phyloP scores from a whole-genome alignment of 495 filamentous ascomycete genomes.

The Immersiella caudata region DNA sequence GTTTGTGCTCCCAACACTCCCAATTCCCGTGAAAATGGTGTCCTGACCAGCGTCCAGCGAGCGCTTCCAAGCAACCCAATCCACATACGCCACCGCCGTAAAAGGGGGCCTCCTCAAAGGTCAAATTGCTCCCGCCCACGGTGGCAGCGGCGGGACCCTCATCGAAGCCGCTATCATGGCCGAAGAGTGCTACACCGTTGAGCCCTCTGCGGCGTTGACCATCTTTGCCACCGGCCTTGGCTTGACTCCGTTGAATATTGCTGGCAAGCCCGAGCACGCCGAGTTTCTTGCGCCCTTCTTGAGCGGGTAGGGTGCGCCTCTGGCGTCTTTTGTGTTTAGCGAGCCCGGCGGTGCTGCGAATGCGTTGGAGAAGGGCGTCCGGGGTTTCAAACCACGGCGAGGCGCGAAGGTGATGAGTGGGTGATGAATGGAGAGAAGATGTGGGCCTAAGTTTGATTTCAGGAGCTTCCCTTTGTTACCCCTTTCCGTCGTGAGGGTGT shows the following conservation, averaged over 20 bases:
- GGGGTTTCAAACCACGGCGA: conserved; percentile 53
- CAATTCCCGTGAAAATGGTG: background rate
- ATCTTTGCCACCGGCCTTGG: conserved; percentile 57
- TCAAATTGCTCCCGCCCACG: conserved; percentile 47
- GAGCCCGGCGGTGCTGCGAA: conserved; percentile 58
- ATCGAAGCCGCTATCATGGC: conserved; percentile 54
- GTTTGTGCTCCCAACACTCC: background rate
- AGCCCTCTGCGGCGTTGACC: conserved; percentile 51
- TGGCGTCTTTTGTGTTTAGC: conserved; percentile 55
- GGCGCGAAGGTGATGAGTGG: conserved; percentile 55
- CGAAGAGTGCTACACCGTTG: conserved; percentile 56
- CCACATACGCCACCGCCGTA: conserved; percentile 48
- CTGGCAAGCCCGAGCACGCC: conserved; percentile 43
- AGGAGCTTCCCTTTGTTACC: too few relatives aligned
- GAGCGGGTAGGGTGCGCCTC: conserved; percentile 45
- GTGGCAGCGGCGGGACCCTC: conserved; percentile 48
- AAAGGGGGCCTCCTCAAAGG: conserved; percentile 51
- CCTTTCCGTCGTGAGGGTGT: too few relatives aligned
- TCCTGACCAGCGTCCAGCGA: conserved; percentile 34
- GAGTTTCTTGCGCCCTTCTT: conserved; percentile 55
- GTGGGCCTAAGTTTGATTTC: conserved; percentile 55
- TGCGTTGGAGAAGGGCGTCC: conserved; percentile 52
- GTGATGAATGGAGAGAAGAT: conserved; percentile 61
- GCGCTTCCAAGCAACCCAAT: conserved; percentile 51
- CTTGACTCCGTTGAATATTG: conserved; percentile 51